Conservation (phyloP, 768 basidiomycete species). For the Leccinum longicurvipes region DNA sequence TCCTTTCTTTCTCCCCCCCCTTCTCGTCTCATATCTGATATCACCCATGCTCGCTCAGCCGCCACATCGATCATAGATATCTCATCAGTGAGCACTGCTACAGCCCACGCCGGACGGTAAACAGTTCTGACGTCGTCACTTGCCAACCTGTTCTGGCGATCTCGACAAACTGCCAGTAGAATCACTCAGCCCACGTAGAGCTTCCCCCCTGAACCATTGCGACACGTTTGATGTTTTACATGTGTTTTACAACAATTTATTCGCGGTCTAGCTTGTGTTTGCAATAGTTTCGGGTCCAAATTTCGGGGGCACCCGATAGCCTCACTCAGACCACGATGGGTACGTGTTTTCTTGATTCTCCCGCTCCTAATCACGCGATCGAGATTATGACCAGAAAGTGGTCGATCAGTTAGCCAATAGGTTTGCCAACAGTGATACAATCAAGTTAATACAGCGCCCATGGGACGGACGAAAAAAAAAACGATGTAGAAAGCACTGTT, state of each 20-base stretch:
- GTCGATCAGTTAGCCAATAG: not conserved
- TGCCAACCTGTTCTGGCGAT: too few species aligned
- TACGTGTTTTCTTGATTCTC: not conserved
- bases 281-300: not conserved
- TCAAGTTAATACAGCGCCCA: not conserved
- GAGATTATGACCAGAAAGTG: not conserved
- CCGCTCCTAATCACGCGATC: not conserved
- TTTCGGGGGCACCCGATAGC: not conserved
- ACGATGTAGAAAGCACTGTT: not conserved
- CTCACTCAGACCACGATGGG: not conserved
- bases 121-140: too few species aligned
- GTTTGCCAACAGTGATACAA: not conserved
- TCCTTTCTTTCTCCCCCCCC: not conserved
- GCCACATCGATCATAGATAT: conserved; percentile 5
- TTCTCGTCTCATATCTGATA: not conserved
- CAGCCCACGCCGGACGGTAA: too few species aligned
- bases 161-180: too few species aligned
- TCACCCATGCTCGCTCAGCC: conserved; percentile 11
- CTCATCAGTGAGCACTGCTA: not conserved
- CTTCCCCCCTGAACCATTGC: too few species aligned
- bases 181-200: too few species aligned
- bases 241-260: not conserved
- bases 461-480: not conserved
- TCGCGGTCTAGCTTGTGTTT: not conserved
- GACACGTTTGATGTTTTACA: not conserved